Conservation (phyloP, 2,329 filamentous ascomycete genomes). For the Epichloe aotearoae region DNA sequence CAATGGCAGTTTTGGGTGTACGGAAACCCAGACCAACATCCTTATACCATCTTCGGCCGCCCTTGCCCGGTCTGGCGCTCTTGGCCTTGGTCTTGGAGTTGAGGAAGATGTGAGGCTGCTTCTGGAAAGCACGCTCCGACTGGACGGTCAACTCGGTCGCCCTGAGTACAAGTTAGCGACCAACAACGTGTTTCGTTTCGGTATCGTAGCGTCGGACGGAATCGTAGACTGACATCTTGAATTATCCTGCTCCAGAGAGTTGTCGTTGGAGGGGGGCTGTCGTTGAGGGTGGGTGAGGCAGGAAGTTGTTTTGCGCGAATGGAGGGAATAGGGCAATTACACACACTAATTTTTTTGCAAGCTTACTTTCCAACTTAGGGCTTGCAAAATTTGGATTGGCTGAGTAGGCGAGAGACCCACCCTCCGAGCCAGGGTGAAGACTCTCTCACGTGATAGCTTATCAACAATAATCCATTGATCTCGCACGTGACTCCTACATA, state of each 20-base stretch:
- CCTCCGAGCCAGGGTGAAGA: background rate
- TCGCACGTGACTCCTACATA: background rate
- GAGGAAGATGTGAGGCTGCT: constrained; percentile 99
- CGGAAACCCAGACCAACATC: constrained; percentile 98
- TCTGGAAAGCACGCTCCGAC: constrained; percentile 99
- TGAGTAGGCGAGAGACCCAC: constrained; percentile 15
- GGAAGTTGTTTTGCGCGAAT: constrained; percentile 23
- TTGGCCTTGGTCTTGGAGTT: constrained; percentile 89
- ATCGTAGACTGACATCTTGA: constrained; percentile 28
- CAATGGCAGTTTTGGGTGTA: constrained; percentile 97
- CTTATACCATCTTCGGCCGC: constrained; percentile 93
- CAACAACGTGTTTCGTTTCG: constrained; percentile 4
- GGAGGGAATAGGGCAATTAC: constrained; percentile 26
- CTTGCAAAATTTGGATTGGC: constrained; percentile 27
- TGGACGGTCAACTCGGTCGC: constrained; percentile 98
- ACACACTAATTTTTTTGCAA: constrained; percentile 19
- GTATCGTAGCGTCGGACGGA: constrained; percentile 1
- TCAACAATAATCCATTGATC: background rate
- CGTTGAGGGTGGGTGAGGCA: constrained; percentile 23
- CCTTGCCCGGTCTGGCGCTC: constrained; percentile 78
- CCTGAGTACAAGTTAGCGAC: constrained; percentile 45
- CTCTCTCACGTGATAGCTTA: background rate
- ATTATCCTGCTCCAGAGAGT: constrained; percentile 26
- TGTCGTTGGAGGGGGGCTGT: constrained; percentile 27
- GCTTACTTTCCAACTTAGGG: constrained; percentile 23